These are phyloP conservation scores for Exophiala lecanii-corni DNA, from an alignment of 2,329 filamentous ascomycete species.

Conservation along the genomic window DNA sequence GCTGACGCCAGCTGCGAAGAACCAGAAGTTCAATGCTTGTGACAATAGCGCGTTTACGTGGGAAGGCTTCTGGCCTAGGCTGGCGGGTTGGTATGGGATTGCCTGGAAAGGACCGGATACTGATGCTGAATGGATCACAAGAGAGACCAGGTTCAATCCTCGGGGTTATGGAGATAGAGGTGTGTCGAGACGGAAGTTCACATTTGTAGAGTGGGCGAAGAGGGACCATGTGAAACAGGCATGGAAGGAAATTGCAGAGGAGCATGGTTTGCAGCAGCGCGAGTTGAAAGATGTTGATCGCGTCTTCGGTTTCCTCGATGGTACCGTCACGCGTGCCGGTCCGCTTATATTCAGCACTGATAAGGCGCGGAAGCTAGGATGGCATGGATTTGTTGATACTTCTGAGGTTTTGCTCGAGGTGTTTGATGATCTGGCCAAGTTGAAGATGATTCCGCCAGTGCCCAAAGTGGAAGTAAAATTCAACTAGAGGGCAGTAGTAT, in stretches of 20 bases:
- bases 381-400: conserved; percentile 33
- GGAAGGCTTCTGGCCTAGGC: conserved; percentile 45
- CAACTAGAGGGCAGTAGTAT: conserved; percentile 12
- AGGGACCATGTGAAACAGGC: conserved; percentile 39
- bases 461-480: conserved; percentile 22
- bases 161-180: conserved; percentile 42
- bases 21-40: conserved; percentile 47
- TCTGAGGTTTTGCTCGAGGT: conserved; percentile 28
- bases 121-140: conserved; percentile 20
- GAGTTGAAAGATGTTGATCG: conserved; percentile 43
- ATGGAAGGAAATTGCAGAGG: conserved; percentile 42
- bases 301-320: conserved; percentile 45
- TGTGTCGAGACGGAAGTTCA: conserved; percentile 38
- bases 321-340: conserved; percentile 32
- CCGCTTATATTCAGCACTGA: conserved; percentile 31
- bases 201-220: conserved; percentile 44
- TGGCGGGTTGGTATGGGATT: conserved; percentile 43
- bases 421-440: conserved; percentile 21
- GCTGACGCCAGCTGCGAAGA: conserved; percentile 35
- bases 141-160: conserved; percentile 28
- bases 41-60: conserved; percentile 45
- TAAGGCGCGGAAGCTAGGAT: conserved; percentile 32
- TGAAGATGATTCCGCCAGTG: conserved; percentile 24
- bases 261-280: conserved; percentile 38
- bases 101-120: conserved; percentile 32